Evolutionary conservation across 495 filamentous ascomycete species (phyloP).

Genomic region (Choiromyces venosus): DNA sequence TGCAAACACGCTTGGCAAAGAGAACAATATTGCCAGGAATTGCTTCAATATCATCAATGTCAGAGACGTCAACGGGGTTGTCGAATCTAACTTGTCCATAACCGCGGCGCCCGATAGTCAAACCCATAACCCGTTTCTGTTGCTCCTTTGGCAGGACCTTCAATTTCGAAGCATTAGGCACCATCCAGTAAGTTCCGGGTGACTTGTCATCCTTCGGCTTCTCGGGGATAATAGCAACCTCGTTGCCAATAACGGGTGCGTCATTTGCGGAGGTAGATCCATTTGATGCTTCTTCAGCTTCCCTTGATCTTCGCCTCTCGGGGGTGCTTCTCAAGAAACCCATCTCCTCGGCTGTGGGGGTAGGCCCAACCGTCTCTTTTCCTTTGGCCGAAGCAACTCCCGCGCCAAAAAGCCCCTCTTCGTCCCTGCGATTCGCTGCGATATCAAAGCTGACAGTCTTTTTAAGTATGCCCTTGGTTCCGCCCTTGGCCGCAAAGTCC

Average conservation of each 20-base stretch:
- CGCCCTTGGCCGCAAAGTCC: conserved; percentile 6
- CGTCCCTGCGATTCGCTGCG: conserved; percentile 46
- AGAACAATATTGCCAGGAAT: conserved; percentile 68
- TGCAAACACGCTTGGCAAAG: conserved; percentile 66
- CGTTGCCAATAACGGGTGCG: conserved; percentile 66
- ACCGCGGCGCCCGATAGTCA: conserved; percentile 74
- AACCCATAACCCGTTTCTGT: conserved; percentile 61
- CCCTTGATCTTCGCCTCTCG: conserved; percentile 43
- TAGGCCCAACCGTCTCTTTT: conserved; percentile 46
- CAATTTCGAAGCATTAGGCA: conserved; percentile 64
- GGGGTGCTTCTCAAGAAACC: conserved; percentile 57
- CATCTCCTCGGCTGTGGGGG: conserved; percentile 61
- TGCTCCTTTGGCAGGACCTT: conserved; percentile 66
- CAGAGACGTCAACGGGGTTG: conserved; percentile 71
- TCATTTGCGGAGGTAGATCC: conserved; percentile 52
- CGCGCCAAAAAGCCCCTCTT: conserved; percentile 45
- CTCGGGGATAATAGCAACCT: conserved; percentile 62
- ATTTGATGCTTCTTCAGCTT: conserved; percentile 52
- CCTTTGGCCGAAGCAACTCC: conserved; percentile 47
- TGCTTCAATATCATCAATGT: conserved; percentile 60
- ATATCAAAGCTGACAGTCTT: conserved; percentile 91
- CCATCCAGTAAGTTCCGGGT: conserved; percentile 66
- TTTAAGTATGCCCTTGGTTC: conserved; percentile 58
- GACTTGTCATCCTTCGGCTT: conserved; percentile 35
- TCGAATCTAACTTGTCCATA: conserved; percentile 77